phyloP scores from a whole-genome alignment of 345 rosid species.

The Syzygium aromaticum region DNA sequence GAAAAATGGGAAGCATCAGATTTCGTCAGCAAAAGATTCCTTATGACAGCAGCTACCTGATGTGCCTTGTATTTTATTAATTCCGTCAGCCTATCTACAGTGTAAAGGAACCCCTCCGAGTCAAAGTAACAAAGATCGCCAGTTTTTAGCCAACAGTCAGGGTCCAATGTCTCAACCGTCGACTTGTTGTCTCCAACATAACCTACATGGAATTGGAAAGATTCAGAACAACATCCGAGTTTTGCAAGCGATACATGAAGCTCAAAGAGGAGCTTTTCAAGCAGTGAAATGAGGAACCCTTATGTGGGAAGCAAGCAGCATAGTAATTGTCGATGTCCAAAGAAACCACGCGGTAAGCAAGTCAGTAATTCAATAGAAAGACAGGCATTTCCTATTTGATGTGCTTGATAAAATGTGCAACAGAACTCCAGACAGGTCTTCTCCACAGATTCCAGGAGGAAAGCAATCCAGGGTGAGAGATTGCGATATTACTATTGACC shows the following conservation, averaged over 20 bases:
- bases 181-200: slow-evolving; percentile 78
- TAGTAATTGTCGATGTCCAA: not conserved
- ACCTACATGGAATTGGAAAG: slow-evolving; percentile 29
- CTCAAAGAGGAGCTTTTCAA: not conserved
- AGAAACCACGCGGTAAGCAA: not conserved
- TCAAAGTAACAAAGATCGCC: slow-evolving; percentile 92
- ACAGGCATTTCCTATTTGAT: not conserved
- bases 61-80: slow-evolving; percentile 90
- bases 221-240: not conserved
- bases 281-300: not conserved
- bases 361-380: not conserved
- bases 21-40: not conserved
- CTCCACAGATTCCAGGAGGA: not conserved
- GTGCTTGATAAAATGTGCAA: not conserved
- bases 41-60: slow-evolving; percentile 38
- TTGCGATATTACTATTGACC: slow-evolving; percentile 19
- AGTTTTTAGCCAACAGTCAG: slow-evolving; percentile 86
- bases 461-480: not conserved
- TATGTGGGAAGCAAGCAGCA: not conserved
- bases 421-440: not conserved
- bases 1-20: not conserved
- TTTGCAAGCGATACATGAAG: not conserved
- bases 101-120: slow-evolving; percentile 52
- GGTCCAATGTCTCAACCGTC: slow-evolving; percentile 65
- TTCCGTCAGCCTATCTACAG: slow-evolving; percentile 86